Evolutionary conservation across 768 basidiomycete species (phyloP), one percentile per base, ranked within the genome.

Genomic region (Termitomyces sp.): DNA sequence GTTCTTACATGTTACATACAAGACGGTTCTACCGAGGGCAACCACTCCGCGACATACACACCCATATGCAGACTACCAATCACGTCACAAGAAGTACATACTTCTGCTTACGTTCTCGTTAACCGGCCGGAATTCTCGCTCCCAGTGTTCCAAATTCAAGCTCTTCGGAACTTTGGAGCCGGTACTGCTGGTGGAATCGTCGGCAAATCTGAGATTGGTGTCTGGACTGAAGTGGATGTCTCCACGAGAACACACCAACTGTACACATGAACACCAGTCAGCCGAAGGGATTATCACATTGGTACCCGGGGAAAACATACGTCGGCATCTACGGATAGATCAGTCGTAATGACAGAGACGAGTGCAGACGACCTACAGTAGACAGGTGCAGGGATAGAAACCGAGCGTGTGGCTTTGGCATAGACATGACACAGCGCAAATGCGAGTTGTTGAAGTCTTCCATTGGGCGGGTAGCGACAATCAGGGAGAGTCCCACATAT

Each of bases 361-460:
- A 30, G 36, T 16, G 13, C 32, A 34, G 16, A 46, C 8, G 49
- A 62, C 85, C 68, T 60, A 87, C 86, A 87, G 59, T 87, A 87
- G 0, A 88, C 85, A 0, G 86, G 87, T 0, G 86, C 86, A 0
- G 86, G 87, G 44, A 88, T 84, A 0, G 85, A 87, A 4, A 88
- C 87, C 0, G 86, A 84, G n/a, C 84, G 79, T 1, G 87, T 88
- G 12, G 86, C 80, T 4, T 86, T 80, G 2, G 85, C 81, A 53
- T 86, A 88, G n/a, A 84, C 79, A 53, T 88, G 86, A 63, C 87
- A 88, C 0, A 88, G 70, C 0, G 84, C 76, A 51, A 68, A 71
- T 1, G 82, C 72, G 14, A 84, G 62, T 22, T 73, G 69, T 54
- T 85, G 78, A 20, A 84, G 57, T 0, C 83, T 64, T 56, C 37